A percentile compares a stretch with the other conserved stretches of the same genome.
Evolutionary conservation across 2,329 filamentous ascomycete genomes (phyloP).

Genomic region (Epichloe bromicola): DNA sequence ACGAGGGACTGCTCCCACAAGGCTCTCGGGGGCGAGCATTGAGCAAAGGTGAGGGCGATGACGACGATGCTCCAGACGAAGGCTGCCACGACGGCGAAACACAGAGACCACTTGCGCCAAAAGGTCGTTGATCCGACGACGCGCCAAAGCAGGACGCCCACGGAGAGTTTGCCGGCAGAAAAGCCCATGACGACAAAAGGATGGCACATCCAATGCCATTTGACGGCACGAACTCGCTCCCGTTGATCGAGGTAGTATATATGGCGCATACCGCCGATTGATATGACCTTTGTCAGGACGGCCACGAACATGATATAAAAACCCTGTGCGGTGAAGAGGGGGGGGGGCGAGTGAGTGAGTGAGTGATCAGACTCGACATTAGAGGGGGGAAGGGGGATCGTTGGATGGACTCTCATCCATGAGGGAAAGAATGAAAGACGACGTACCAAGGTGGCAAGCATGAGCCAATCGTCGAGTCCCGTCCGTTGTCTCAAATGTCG

Average conservation of each 20-base stretch:
- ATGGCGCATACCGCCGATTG: conserved; percentile 1
- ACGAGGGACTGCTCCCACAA: conserved; percentile 1
- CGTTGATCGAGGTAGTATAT: not conserved
- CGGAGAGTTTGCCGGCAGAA: conserved; percentile 4
- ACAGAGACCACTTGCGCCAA: conserved; percentile 4
- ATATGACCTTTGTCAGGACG: not conserved
- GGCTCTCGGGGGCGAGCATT: conserved; percentile 3
- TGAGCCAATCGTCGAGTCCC: conserved; percentile 4
- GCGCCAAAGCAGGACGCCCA: conserved; percentile 3
- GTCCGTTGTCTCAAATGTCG: not conserved
- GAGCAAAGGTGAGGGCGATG: conserved; percentile 2
- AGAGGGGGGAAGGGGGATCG: too few relatives aligned
- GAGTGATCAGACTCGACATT: too few relatives aligned
- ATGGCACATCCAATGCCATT: conserved; percentile 4
- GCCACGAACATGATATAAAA: conserved; percentile 1
- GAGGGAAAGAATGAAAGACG: not conserved
- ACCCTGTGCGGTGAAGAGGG: not conserved
- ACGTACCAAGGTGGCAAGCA: conserved; percentile 5
- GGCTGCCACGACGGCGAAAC: not conserved
- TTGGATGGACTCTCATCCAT: not conserved
- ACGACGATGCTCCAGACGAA: not conserved
- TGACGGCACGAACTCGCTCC: not conserved
- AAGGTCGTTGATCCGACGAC: conserved; percentile 2
- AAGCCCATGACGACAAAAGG: conserved; percentile 4
- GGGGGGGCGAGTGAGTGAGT: too few relatives aligned